Percentiles rank a stretch among this genome's conserved stretches.
These are phyloP conservation scores for Fraxinus latifolia DNA, from an alignment of 305 asterid species.

Conservation along the genomic window DNA sequence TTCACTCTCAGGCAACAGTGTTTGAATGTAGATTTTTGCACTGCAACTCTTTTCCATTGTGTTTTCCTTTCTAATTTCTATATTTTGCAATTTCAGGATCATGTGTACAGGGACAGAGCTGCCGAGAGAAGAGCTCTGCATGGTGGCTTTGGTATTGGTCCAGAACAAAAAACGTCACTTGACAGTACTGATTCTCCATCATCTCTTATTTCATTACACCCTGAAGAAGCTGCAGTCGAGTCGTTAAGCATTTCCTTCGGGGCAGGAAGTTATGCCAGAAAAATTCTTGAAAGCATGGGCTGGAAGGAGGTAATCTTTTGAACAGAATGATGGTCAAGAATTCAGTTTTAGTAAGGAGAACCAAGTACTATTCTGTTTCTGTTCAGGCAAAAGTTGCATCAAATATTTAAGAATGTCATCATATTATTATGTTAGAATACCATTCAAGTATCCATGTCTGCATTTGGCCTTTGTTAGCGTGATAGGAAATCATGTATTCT, in stretches of 20 bases:
- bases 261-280: constrained; percentile 79
- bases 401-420: neutral
- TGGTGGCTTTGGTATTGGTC: constrained; percentile 88
- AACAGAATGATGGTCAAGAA: neutral
- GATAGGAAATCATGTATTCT: neutral
- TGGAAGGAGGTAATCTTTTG: constrained; percentile 79
- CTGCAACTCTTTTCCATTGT: neutral
- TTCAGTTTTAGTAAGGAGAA: neutral
- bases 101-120: constrained; percentile 77
- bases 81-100: constrained; percentile 37
- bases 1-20: neutral
- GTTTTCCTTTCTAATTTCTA: constrained; percentile 7
- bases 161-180: constrained; percentile 64
- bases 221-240: constrained; percentile 72
- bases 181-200: constrained; percentile 39
- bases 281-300: constrained; percentile 81
- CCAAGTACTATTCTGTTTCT: neutral
- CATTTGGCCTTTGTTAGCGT: neutral
- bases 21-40: neutral
- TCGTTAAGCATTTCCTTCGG: constrained; percentile 74
- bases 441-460: neutral
- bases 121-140: constrained; percentile 92
- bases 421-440: neutral
- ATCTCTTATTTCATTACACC: constrained; percentile 39
- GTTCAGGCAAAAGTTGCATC: neutral